phyloP scores from a whole-genome alignment of 2,329 filamentous ascomycete genomes.

The Neonectria coccinea region DNA sequence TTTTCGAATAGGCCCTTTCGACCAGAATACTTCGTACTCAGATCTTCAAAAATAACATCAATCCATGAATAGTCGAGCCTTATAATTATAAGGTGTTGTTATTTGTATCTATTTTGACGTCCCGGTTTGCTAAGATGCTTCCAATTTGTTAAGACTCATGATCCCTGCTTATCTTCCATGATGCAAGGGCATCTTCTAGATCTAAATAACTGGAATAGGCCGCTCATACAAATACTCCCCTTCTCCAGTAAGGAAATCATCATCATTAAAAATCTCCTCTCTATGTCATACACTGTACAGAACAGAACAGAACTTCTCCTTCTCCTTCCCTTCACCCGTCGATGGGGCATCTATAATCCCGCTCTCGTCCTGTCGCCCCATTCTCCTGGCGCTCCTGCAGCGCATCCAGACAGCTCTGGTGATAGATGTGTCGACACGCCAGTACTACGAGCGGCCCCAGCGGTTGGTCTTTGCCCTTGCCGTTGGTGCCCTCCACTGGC shows the following conservation, averaged over 20 bases:
- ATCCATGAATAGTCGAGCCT: background rate
- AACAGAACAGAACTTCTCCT: conserved; percentile 32
- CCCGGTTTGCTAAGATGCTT: background rate
- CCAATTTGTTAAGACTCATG: background rate
- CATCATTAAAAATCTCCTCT: conserved; percentile 44
- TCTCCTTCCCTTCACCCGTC: conserved; percentile 57
- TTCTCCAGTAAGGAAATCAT: conserved; percentile 33
- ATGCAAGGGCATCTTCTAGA: too few species aligned
- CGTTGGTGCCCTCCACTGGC: conserved; percentile 41
- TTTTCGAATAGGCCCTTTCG: background rate
- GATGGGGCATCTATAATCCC: conserved; percentile 68
- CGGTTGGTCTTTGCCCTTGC: conserved; percentile 56
- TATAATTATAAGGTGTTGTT: background rate
- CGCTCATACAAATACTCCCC: conserved; percentile 1
- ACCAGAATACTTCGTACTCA: background rate
- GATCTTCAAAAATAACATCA: background rate
- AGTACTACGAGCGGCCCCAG: conserved; percentile 75
- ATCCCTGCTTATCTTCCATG: background rate
- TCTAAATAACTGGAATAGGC: too few species aligned
- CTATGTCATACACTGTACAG: conserved; percentile 44
- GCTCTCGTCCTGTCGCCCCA: conserved; percentile 60
- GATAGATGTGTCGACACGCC: conserved; percentile 78
- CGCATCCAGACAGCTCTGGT: conserved; percentile 76
- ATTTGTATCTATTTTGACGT: background rate
- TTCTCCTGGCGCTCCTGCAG: conserved; percentile 66